Conservation (phyloP, 805 yeast species). For the Citeromyces nyonsensis region DNA sequence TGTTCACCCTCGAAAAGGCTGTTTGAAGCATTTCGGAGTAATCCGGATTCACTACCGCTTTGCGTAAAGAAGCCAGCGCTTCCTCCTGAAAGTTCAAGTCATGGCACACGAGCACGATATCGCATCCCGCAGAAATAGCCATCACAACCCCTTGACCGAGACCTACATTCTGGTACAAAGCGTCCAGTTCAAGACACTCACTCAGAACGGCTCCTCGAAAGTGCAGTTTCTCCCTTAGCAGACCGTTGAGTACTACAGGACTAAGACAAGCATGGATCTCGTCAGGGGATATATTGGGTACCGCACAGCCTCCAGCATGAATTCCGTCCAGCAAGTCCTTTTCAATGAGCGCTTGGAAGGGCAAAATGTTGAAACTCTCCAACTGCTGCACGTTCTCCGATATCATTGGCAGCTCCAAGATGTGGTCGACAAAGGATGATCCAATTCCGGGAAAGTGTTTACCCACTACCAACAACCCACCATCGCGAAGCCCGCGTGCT, state of each 20-base stretch:
- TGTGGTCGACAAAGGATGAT: constrained; percentile 39
- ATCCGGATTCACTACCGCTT: constrained; percentile 16
- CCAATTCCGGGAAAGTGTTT: constrained; percentile 61
- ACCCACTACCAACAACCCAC: constrained; percentile 38
- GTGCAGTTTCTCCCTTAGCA: constrained; percentile 31
- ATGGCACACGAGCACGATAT: constrained; percentile 46
- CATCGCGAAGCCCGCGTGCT: constrained; percentile 34
- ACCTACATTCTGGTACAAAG: constrained; percentile 46
- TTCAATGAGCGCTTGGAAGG: constrained; percentile 31
- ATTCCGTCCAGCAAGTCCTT: constrained; percentile 32
- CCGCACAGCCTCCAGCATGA: constrained; percentile 49
- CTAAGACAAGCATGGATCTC: constrained; percentile 51
- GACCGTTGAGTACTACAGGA: constrained; percentile 31
- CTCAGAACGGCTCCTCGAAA: constrained; percentile 42
- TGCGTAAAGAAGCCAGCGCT: constrained; percentile 26
- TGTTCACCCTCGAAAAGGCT: constrained; percentile 25
- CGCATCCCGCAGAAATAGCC: constrained; percentile 53
- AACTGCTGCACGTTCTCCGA: constrained; percentile 38
- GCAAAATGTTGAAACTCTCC: constrained; percentile 29
- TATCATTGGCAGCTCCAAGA: constrained; percentile 43
- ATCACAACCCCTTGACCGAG: constrained; percentile 50
- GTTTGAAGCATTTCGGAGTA: constrained; percentile 23
- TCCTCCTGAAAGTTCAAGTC: constrained; percentile 37
- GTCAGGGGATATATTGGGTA: constrained; percentile 41
- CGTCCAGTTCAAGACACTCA: constrained; percentile 51